Evolutionary conservation across 2,329 filamentous ascomycete species (phyloP), one percentile per base, ranked within the genome.

Genomic region (Diaporthe capsici): DNA sequence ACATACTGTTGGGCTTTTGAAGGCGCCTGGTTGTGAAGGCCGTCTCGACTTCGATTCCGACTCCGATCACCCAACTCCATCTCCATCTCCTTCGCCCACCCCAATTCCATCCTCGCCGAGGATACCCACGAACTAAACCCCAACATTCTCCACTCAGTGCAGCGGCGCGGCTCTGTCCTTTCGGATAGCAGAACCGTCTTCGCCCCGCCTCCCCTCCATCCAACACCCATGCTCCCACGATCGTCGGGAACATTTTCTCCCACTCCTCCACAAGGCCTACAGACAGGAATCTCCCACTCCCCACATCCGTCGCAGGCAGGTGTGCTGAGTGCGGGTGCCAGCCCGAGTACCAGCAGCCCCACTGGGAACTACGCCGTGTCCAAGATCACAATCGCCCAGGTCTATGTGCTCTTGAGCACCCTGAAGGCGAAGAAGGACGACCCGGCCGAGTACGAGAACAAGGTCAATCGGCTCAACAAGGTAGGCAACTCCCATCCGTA

Each of bases 331-430:
- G 88, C 89, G 87, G 89, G 87, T 85, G 89, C 89, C 79, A 91
- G 89, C 84, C 89, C 89, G 80, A 90, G 88, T 86, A 90, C 89
- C 81, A 90, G 86, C 85, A 92, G 90, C 85, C 90, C 90, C 82
- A 92, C 89, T 81, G 89, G 89, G 84, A 88, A 86, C 79, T 91
- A 86, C 82, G 93, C 93, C 82, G 89, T 98, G 81, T 94, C 94
- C 77, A 98, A 97, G 87, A 97, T 99, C 84, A 95, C 97, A 81
- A 93, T 98, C 82, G 95, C 97, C 79, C 97, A 99, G 88, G 92
- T 98, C 79, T 98, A 97, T 86, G 92, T 99, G 78, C 91, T 99
- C 75, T 90, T 99, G 79, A 97, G 96, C 86, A 95, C 95, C 47
- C 94, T 98, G 83, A 98, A 97, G 85, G 95, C 98, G 87, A 96